Evolutionary conservation across 2,329 filamentous ascomycete genomes (phyloP).

Genomic region (Cytospora mali): DNA sequence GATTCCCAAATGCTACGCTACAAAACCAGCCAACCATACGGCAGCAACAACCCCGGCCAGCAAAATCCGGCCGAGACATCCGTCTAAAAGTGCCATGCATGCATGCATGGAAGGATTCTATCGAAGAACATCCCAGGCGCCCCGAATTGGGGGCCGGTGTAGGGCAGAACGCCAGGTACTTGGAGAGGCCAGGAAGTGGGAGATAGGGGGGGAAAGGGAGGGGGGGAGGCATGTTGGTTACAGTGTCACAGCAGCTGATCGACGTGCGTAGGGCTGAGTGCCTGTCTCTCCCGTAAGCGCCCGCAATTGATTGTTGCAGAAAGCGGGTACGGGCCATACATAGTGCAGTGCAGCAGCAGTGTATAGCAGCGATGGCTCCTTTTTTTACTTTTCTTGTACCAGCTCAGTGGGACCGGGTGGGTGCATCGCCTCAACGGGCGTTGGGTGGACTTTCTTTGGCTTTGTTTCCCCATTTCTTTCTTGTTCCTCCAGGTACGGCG

Average conservation of each 20-base stretch:
- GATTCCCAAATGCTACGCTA: slow-evolving; percentile 13
- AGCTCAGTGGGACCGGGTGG: slow-evolving; percentile 4
- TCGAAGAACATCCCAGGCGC: slow-evolving; percentile 9
- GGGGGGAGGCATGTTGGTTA: slow-evolving; percentile 13
- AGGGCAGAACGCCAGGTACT: slow-evolving; percentile 22
- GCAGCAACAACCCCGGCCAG: slow-evolving; percentile 3
- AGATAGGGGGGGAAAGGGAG: neutral
- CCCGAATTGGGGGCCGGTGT: slow-evolving; percentile 22
- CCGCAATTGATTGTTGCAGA: too few species aligned
- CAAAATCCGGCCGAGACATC: slow-evolving; percentile 13
- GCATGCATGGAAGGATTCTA: slow-evolving; percentile 4
- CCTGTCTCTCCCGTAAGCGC: neutral
- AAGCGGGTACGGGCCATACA: too few species aligned
- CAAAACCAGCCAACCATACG: neutral
- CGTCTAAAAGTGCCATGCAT: slow-evolving; percentile 7
- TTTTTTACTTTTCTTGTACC: neutral
- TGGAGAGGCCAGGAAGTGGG: neutral
- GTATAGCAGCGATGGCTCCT: neutral
- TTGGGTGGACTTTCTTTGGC: neutral
- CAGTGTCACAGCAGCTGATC: slow-evolving; percentile 22
- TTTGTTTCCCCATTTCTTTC: too few species aligned
- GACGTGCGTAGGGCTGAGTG: slow-evolving; percentile 25
- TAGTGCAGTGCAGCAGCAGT: neutral
- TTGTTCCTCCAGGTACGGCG: too few species aligned
- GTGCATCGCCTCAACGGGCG: slow-evolving; percentile 15